Base-by-base conservation (phyloP, 345 rosid genomes). In the Adansonia digitata region DNA sequence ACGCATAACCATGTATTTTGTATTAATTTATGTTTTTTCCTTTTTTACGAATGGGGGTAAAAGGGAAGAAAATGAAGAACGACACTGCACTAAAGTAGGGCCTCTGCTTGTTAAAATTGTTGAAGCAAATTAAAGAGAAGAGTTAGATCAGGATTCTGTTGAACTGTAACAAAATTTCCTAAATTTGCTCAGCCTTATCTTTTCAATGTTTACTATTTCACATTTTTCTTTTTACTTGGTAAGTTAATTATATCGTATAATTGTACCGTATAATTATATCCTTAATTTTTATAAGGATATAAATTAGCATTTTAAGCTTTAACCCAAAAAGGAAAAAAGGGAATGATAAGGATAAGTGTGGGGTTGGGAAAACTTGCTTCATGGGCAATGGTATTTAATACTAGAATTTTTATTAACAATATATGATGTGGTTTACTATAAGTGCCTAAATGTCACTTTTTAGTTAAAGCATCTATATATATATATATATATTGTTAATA, bases 121-220 rank as follows among this genome's bases (percentile, higher is more conserved):
- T 17, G 22, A 5, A n/a, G 8, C 40, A 34, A 17, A 61, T 61
- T n/a, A n/a, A 14, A 13, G 18, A 55, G 20, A 64, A 62, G 29
- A 20, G 27, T 7, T n/a, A n/a, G 12, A 20, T 20, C 13, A 20
- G 49, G 49, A 64, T 64, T 64, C 69, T 39, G 69, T 64, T 64
- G 18, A 13, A 13, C 24, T 64, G 69, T 64, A 64, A 64, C 69
- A 5, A 64, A 39, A 39, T 20, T 64, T 64, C 31, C 69, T 64
- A 20, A 37, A 15, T 20, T 18, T 20, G 0, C 69, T 62, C 49
- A 13, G 35, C 31, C 29, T 2, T 39, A 20, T 45, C 18, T 40
- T 39, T 18, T 64, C 69, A 20, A 40, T 11, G 29, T 64, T 64
- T 64, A 64, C 69, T 64, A 20, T 15, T 64, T 64, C 69, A 64